These are phyloP conservation scores for Acorus calamus DNA, from an alignment of 106 monocot genomes.

Conservation along the genomic window DNA sequence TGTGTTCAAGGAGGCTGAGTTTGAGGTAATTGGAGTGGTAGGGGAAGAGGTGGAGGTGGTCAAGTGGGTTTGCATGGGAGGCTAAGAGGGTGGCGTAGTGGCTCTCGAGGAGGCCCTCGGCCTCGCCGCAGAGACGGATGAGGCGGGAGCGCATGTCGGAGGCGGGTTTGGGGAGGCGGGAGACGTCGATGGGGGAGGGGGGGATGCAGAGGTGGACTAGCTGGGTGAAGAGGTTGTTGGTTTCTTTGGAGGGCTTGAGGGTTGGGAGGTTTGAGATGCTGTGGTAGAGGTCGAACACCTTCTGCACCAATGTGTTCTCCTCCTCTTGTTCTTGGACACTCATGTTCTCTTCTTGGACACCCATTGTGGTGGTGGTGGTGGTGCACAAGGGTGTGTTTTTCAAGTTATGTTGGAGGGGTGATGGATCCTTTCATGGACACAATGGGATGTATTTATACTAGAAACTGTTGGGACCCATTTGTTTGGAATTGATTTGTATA, in stretches of 20 bases:
- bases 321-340: slow-evolving; percentile 5
- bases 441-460: too few species aligned
- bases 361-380: too few species aligned
- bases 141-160: slow-evolving; percentile 6
- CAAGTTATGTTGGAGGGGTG: too few species aligned
- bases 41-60: slow-evolving; percentile 21
- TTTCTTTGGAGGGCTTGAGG: slow-evolving; percentile 52
- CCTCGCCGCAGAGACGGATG: slow-evolving; percentile 59
- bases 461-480: too few species aligned
- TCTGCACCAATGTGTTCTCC: slow-evolving; percentile 14
- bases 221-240: slow-evolving; percentile 66
- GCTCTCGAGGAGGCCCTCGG: slow-evolving; percentile 57
- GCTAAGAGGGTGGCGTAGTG: slow-evolving; percentile 55
- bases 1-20: slow-evolving; percentile 29
- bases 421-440: too few species aligned
- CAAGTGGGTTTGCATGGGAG: slow-evolving; percentile 8
- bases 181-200: slow-evolving; percentile 36
- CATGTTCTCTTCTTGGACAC: too few species aligned
- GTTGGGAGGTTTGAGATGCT: slow-evolving; percentile 45
- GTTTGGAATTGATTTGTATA: too few species aligned
- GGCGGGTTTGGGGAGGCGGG: not conserved
- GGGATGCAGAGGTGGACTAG: slow-evolving; percentile 80
- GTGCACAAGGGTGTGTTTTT: too few species aligned
- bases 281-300: slow-evolving; percentile 30
- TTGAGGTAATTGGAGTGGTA: slow-evolving; percentile 25